Evolutionary conservation across 768 basidiomycete species (phyloP).

Genomic region (Termitomyces sp.): DNA sequence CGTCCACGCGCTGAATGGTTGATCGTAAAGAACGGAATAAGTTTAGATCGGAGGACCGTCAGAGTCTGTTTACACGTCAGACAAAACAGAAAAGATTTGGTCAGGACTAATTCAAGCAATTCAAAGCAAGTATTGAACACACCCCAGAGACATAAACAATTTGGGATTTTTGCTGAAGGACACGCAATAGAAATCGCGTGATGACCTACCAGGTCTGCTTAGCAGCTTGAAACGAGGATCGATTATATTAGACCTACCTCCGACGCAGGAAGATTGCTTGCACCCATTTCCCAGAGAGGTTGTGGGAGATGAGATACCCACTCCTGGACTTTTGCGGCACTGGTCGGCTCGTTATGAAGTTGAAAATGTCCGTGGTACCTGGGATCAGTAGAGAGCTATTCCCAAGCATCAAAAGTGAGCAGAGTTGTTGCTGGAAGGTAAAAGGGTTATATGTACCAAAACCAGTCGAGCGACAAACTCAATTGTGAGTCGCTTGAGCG

Average conservation of each 20-base stretch:
- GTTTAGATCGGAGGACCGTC: slow-evolving; percentile 45
- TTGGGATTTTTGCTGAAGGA: slow-evolving; percentile 48
- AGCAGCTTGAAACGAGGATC: background rate
- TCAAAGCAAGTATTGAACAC: slow-evolving; percentile 16
- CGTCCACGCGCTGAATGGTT: slow-evolving; percentile 69
- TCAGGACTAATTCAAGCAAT: background rate
- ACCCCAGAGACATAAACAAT: slow-evolving; percentile 37
- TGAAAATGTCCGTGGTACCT: slow-evolving; percentile 47
- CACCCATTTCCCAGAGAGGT: slow-evolving; percentile 79
- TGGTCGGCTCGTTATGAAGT: slow-evolving; percentile 20
- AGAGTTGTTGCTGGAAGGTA: slow-evolving; percentile 2
- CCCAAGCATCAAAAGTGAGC: background rate
- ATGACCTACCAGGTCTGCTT: slow-evolving; percentile 34
- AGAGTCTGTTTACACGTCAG: slow-evolving; percentile 32
- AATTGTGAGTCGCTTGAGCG: slow-evolving; percentile 59
- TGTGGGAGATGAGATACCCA: slow-evolving; percentile 80
- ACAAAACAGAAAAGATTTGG: background rate
- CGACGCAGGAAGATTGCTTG: slow-evolving; percentile 44
- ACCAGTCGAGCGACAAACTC: slow-evolving; percentile 71
- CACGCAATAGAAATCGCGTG: slow-evolving; percentile 56
- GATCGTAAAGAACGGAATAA: slow-evolving; percentile 78
- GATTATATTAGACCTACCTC: slow-evolving; percentile 39
- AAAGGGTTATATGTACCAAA: slow-evolving; percentile 44
- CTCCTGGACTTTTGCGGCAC: slow-evolving; percentile 34
- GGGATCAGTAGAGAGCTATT: slow-evolving; percentile 54